phyloP scores from a whole-genome alignment of 75 land plant species.

The Cryptomeria japonica region DNA sequence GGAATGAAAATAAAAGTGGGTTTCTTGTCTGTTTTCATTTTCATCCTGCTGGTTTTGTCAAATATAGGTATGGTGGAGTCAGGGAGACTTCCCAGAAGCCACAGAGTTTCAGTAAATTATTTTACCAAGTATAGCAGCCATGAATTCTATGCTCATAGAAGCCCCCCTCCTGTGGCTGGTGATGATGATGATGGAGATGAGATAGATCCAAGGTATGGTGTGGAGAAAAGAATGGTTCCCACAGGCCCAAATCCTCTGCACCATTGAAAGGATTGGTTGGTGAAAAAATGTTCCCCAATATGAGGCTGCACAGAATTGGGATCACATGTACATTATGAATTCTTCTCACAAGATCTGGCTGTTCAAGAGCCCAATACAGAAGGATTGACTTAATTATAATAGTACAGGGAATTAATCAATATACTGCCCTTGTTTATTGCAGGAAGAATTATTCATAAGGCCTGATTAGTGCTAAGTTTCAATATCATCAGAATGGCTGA shows the following conservation, averaged over 20 bases:
- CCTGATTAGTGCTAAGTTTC: conserved; percentile 4
- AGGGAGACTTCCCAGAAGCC: neutral
- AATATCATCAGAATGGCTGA: neutral
- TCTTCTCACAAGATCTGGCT: conserved; percentile 6
- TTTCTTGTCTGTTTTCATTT: neutral
- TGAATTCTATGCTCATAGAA: neutral
- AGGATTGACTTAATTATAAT: neutral
- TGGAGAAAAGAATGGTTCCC: conserved; percentile 51
- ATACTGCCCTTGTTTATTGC: conserved; percentile 5
- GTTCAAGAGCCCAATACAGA: neutral
- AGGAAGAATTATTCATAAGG: conserved; percentile 5
- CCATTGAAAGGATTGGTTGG: conserved; percentile 18
- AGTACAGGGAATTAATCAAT: conserved; percentile 1
- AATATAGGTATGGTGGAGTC: neutral
- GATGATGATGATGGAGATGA: conserved; percentile 16
- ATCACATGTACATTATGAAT: neutral
- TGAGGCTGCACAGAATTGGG: conserved; percentile 6
- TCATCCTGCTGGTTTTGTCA: neutral
- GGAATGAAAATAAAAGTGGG: conserved; percentile 1
- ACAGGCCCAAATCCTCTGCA: conserved; percentile 64
- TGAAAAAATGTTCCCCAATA: neutral
- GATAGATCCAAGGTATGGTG: conserved; percentile 51
- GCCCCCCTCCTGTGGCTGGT: neutral
- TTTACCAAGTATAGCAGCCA: neutral
- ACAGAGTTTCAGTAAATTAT: neutral